These are phyloP conservation scores for Wickerhamiella galacta DNA, from an alignment of 805 yeast genomes.

Conservation along the genomic window DNA sequence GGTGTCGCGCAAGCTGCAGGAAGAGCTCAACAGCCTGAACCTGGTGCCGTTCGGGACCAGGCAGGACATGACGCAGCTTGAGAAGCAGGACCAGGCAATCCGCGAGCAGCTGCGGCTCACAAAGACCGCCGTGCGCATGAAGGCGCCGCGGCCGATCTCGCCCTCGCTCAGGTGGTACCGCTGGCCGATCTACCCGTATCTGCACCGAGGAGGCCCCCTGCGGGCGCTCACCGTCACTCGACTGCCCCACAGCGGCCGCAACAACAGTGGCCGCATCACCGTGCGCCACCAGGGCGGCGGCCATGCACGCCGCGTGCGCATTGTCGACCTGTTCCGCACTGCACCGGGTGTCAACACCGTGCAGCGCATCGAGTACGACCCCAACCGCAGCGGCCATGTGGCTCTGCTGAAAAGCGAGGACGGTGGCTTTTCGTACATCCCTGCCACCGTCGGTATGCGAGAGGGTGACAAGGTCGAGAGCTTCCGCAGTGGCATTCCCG, in stretches of 20 bases:
- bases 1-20: conserved; percentile 10
- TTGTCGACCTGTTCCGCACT: conserved; percentile 58
- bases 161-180: conserved; percentile 84
- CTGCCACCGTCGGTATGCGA: conserved; percentile 85
- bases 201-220: conserved; percentile 74
- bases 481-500: conserved; percentile 76
- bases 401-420: conserved; percentile 56
- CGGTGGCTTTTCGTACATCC: conserved; percentile 53
- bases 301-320: conserved; percentile 70
- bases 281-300: conserved; percentile 97
- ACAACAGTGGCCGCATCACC: conserved; percentile 72
- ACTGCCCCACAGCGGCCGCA: conserved; percentile 72
- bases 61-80: conserved; percentile 48
- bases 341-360: conserved; percentile 63
- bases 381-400: conserved; percentile 83
- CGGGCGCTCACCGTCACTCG: conserved; percentile 57
- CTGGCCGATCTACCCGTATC: conserved; percentile 70
- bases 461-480: conserved; percentile 85
- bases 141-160: conserved; percentile 60
- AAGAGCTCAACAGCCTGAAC: conserved; percentile 19
- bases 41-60: conserved; percentile 22
- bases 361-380: conserved; percentile 84
- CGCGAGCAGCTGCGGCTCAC: conserved; percentile 58
- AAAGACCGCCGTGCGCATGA: conserved; percentile 53
- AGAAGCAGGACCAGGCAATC: conserved; percentile 56